Evolutionary conservation across 208 protist species (phyloP), one percentile per base, ranked within the genome.

Genomic region (Wallacemonas sp.): DNA sequence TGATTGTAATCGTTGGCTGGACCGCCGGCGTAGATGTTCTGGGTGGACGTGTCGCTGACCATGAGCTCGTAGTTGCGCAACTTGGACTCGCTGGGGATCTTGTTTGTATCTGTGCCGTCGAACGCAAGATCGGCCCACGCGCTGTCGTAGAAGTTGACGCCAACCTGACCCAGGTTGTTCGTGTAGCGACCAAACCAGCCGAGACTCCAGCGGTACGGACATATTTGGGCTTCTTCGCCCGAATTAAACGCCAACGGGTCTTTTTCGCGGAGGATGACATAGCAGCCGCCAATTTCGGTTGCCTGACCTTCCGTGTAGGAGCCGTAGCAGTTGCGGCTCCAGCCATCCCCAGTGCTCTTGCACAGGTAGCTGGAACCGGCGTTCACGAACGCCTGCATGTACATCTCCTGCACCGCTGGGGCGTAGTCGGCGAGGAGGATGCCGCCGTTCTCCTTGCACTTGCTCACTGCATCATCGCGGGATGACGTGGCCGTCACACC

Each of bases 381-480:
- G 9, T 41, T 41, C 9, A 6, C 14, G 9, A 41, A 17, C 36
- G 6, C 36, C 36, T 41, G 36, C 14, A 88, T 87, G 79, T 92
- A 98, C 69, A 92, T 96, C 79, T 97, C 90, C 8, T 98, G 78
- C 26, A 81, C 92, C 26, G 85, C 66, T 33, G 98, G 61, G 27
- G 94, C 6, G 36, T 41, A 14, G 36, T 41, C 36, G 36, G 36
- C 36, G 36, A 41, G 14, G 36, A 41, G 36, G 36, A 41, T 41
- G 36, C 36, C 36, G 36, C 36, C 36, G 9, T 17, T 41, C 14
- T 6, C 36, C 14, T 6, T 41, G 36, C 36, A 41, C 9, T 14
- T 6, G 9, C 6, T 6, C 36, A 17, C 14, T 41, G 36, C 36
- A 14, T 41, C 36, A 17, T 6, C 36, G 14, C 36, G 36, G 9